Evolutionary conservation across 371 early-diverging fungal genomes (phyloP), one percentile per base, ranked within the genome.

Genomic region (Entomophthora muscae): DNA sequence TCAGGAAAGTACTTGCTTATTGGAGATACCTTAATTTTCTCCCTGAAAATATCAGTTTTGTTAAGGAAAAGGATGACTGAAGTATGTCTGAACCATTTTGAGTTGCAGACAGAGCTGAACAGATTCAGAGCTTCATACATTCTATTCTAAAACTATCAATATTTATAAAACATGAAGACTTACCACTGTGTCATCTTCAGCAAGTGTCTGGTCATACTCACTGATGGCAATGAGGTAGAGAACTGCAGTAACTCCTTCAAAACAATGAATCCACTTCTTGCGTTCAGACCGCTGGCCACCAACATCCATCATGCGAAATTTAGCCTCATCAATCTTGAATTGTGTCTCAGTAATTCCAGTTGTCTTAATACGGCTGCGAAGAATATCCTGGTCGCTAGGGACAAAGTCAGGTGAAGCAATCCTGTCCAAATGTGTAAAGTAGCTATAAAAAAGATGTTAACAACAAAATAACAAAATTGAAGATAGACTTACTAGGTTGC

Each of bases 241-340:
- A 51, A 96, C 83, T 0, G 95, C 89, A 7, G 93, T 95, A 10
- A 96, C 95, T 63, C 89, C 89, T 68, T 94, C 95, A 71, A 93
- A 88, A 64, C 92, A 93, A 59, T 92, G 93, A 52, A 90, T 81
- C 97, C 97, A 95, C 70, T 93, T 93, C 66, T 91, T 94, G 63
- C 97, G 82, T 66, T 91, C 91, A 28, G 86, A 84, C 24, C 91
- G 74, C 75, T 94, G 94, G 21, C 94, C 94, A 32, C 94, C 94
- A 27, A 94, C 95, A 73, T 94, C 95, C 73, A 91, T 83, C 91
- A 94, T 89, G 42, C 79, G 58, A 66, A 86, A 89, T 0, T 86
- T 88, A 51, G 90, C 68, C 32, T 83, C 74, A 22, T 83, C 85
- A 52, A 93, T 80, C 26, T 82, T 69, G 79, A 95, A 95, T 0